These are phyloP conservation scores for Rhizopus microsporus DNA, from an alignment of 371 early-diverging fungal genomes.

Conservation along the genomic window DNA sequence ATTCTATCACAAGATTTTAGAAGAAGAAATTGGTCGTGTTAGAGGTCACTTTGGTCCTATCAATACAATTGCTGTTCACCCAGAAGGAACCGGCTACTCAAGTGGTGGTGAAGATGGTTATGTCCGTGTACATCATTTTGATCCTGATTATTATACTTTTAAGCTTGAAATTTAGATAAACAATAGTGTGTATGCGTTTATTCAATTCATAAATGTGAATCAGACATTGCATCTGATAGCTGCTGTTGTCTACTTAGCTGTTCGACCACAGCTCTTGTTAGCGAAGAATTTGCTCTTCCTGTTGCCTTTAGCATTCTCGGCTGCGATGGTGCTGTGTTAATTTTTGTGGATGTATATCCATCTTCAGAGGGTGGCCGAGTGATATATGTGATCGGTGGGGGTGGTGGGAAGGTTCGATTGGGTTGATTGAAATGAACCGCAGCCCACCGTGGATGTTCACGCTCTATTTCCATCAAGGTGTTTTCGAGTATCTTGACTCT, in stretches of 20 bases:
- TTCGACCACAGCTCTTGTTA: conserved; percentile 52
- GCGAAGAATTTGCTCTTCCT: conserved; percentile 45
- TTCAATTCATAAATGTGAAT: conserved; percentile 1
- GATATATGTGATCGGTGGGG: conserved; percentile 41
- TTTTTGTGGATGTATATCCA: conserved; percentile 25
- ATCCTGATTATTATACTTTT: conserved; percentile 94
- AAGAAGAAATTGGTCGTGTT: conserved; percentile 96
- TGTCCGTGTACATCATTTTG: conserved; percentile 95
- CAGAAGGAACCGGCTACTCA: conserved; percentile 92
- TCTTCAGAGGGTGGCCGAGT: conserved; percentile 21
- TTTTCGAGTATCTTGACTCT: conserved; percentile 72
- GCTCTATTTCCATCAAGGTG: conserved; percentile 67
- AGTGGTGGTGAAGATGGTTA: conserved; percentile 99
- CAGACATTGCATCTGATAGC: conserved; percentile 13
- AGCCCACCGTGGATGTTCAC: conserved; percentile 73
- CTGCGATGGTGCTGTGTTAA: conserved; percentile 20
- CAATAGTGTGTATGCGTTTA: not conserved
- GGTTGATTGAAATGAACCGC: conserved; percentile 73
- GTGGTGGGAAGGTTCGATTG: conserved; percentile 47
- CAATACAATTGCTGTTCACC: conserved; percentile 98
- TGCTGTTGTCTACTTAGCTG: conserved; percentile 43
- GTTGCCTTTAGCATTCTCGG: conserved; percentile 26
- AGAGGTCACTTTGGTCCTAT: conserved; percentile 99
- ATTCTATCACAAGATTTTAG: conserved; percentile 97
- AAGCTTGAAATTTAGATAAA: conserved; percentile 61